phyloP scores from a whole-genome alignment of 1,284 basidiomycete genomes.

The Fomitopsis palustris region DNA sequence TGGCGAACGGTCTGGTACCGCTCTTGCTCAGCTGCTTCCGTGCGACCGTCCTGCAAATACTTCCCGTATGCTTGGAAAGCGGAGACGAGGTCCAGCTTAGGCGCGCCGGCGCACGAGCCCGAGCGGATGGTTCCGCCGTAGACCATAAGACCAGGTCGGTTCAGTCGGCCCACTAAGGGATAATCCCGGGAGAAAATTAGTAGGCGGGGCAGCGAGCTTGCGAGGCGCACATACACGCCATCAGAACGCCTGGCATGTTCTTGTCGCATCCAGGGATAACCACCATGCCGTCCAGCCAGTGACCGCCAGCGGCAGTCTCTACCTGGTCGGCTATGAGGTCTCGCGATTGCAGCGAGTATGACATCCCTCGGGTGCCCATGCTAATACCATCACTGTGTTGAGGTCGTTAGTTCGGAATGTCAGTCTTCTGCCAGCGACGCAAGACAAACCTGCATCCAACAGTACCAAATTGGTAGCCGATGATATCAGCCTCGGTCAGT shows the following conservation, averaged over 20 bases:
- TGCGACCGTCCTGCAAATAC: constrained; percentile 87
- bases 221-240: constrained; percentile 71
- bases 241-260: constrained; percentile 96
- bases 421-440: background rate
- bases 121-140: constrained; percentile 94
- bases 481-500: constrained; percentile 68
- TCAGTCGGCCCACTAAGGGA: constrained; percentile 78
- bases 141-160: constrained; percentile 94
- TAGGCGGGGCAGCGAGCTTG: constrained; percentile 19
- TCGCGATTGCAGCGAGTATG: constrained; percentile 91
- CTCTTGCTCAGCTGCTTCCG: constrained; percentile 74
- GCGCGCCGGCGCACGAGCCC: constrained; percentile 79
- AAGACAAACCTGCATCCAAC: constrained; percentile 71
- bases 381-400: constrained; percentile 83
- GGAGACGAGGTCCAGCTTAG: constrained; percentile 88
- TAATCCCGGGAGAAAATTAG: constrained; percentile 19
- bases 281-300: constrained; percentile 98
- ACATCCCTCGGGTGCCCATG: constrained; percentile 93
- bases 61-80: constrained; percentile 96
- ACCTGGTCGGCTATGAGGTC: constrained; percentile 97
- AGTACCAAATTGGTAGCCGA: constrained; percentile 96
- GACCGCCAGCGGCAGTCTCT: constrained; percentile 94
- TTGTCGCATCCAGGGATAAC: constrained; percentile 96
- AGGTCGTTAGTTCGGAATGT: background rate
- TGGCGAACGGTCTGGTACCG: constrained; percentile 86